These are phyloP conservation scores for Pisolithus sp. DNA, from an alignment of 768 basidiomycete genomes.

Conservation along the genomic window DNA sequence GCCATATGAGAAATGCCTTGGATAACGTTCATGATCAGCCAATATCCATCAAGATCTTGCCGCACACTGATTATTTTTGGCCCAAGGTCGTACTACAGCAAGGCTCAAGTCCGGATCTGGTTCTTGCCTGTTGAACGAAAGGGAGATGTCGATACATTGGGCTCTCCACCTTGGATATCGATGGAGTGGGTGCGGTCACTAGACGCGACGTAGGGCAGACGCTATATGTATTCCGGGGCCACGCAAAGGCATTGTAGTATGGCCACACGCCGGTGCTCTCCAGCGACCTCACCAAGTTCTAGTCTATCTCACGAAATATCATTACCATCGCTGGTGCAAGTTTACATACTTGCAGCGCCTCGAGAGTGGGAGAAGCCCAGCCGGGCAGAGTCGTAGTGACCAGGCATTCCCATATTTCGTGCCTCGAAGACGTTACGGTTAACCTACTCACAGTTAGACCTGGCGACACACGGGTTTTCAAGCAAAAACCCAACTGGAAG, in stretches of 20 bases:
- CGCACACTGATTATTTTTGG: slow-evolving; percentile 41
- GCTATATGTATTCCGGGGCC: no score
- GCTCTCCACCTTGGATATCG: slow-evolving; percentile 36
- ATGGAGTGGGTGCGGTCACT: slow-evolving; percentile 37
- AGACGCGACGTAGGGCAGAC: slow-evolving; percentile 17
- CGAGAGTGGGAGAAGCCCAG: background rate
- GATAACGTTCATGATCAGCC: slow-evolving; percentile 9
- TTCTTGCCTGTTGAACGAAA: slow-evolving; percentile 17
- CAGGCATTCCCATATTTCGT: background rate
- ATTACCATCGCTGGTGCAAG: background rate
- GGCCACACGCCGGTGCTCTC: no score
- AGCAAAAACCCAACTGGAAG: background rate
- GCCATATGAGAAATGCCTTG: slow-evolving; percentile 26
- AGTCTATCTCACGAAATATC: background rate
- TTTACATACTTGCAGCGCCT: background rate
- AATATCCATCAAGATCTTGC: slow-evolving; percentile 29
- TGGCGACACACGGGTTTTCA: background rate
- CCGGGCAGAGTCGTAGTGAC: no score
- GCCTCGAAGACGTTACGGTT: background rate
- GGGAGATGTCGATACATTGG: background rate
- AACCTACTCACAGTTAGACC: no score
- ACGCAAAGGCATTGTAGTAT: no score
- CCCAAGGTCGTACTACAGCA: slow-evolving; percentile 37
- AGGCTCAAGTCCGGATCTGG: slow-evolving; percentile 12
- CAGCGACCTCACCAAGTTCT: no score